These are phyloP conservation scores for Xanthoceras sorbifolium DNA, from an alignment of 345 rosid genomes.

Conservation along the genomic window DNA sequence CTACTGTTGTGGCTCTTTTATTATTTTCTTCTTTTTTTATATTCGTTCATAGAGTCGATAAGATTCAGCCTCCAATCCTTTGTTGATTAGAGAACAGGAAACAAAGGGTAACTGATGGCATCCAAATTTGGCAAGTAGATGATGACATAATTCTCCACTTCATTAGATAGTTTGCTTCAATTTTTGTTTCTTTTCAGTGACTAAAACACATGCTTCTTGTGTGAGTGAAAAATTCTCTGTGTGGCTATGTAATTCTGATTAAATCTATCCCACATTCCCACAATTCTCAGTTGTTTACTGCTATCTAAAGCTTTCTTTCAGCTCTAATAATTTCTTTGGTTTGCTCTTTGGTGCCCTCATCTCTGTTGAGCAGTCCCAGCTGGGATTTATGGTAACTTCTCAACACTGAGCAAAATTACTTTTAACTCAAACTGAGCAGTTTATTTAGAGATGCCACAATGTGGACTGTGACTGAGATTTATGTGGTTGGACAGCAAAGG, in stretches of 20 bases:
- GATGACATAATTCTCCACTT: background rate
- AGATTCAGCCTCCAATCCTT: background rate
- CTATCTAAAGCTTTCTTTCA: slow-evolving; percentile 23
- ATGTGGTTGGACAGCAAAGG: slow-evolving; percentile 61
- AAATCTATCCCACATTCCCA: background rate
- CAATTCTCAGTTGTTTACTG: background rate
- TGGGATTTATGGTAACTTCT: slow-evolving; percentile 75
- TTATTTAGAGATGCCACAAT: background rate
- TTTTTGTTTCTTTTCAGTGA: background rate
- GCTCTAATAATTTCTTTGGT: slow-evolving; percentile 24
- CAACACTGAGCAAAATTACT: slow-evolving; percentile 10
- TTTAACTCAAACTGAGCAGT: background rate
- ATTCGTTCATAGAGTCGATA: background rate
- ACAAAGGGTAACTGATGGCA: background rate
- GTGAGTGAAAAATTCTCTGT: background rate
- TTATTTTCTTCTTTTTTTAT: background rate
- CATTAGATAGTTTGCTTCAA: background rate
- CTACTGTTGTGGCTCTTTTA: no score
- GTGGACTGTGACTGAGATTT: slow-evolving; percentile 3
- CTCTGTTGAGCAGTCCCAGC: slow-evolving; percentile 73
- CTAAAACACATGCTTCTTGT: background rate
- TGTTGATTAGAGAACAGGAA: background rate
- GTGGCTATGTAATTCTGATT: no score
- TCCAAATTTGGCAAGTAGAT: background rate
- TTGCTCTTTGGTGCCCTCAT: slow-evolving; percentile 22